These are phyloP conservation scores for Leptomonas seymouri DNA, from an alignment of 208 protist genomes.

Conservation along the genomic window DNA sequence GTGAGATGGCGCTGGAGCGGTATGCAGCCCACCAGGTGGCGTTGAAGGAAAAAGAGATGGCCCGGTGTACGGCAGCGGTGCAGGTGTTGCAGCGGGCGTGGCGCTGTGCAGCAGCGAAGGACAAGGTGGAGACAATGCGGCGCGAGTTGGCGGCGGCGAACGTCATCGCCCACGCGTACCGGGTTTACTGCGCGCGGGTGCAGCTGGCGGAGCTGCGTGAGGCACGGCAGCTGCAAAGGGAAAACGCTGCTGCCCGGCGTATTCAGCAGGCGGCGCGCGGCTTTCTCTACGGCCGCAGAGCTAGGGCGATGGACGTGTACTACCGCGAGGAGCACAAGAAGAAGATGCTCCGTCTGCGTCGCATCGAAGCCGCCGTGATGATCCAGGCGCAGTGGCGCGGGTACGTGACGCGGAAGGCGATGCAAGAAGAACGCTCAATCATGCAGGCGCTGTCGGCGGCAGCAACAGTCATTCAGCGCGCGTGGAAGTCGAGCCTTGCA, in stretches of 20 bases:
- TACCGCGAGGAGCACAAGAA: slow-evolving; percentile 55
- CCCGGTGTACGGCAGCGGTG: slow-evolving; percentile 44
- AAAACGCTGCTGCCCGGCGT: slow-evolving; percentile 44
- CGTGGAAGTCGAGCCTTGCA: slow-evolving; percentile 46
- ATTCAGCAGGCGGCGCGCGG: slow-evolving; percentile 64
- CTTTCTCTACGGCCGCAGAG: slow-evolving; percentile 39
- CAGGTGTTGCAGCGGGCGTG: slow-evolving; percentile 81
- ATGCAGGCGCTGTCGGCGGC: slow-evolving; percentile 25
- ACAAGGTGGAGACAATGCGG: slow-evolving; percentile 56
- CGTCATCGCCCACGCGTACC: slow-evolving; percentile 58
- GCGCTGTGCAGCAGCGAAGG: slow-evolving; percentile 69
- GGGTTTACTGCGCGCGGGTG: slow-evolving; percentile 49
- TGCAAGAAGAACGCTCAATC: slow-evolving; percentile 34
- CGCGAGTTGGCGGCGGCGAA: slow-evolving; percentile 48
- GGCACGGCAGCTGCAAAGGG: slow-evolving; percentile 23
- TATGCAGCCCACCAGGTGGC: slow-evolving; percentile 32
- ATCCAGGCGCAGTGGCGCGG: slow-evolving; percentile 89
- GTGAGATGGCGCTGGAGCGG: slow-evolving; percentile 40
- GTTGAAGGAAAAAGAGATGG: slow-evolving; percentile 33
- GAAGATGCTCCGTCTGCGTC: slow-evolving; percentile 60
- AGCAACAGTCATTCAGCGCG: slow-evolving; percentile 63
- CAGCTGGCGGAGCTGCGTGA: slow-evolving; percentile 55
- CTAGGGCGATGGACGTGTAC: slow-evolving; percentile 61
- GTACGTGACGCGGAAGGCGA: slow-evolving; percentile 57
- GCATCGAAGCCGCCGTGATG: slow-evolving; percentile 60